Percentiles rank a stretch among this genome's conserved stretches.
These are phyloP conservation scores for Ophiostoma sp. DNA, from an alignment of 2,329 filamentous ascomycete genomes.

Conservation along the genomic window DNA sequence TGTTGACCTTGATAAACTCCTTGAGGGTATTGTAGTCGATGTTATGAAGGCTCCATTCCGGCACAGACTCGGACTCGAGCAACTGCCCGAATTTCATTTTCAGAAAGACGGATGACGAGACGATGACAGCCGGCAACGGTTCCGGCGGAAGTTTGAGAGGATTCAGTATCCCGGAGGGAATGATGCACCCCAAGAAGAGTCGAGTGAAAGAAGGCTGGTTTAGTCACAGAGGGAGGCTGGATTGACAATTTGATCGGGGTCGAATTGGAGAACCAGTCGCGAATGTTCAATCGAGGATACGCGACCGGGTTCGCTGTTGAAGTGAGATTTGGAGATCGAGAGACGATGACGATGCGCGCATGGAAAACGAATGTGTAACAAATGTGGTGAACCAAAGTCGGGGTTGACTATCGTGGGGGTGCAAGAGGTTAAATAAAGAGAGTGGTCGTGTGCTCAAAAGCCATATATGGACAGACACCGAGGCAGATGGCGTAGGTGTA, in stretches of 20 bases:
- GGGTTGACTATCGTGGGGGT: conserved; percentile 15
- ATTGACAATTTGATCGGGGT: background rate
- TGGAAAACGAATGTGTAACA: background rate
- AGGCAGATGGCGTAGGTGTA: background rate
- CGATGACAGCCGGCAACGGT: background rate
- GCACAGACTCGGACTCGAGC: conserved; percentile 69
- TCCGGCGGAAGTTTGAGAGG: no score
- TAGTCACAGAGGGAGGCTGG: background rate
- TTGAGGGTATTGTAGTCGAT: conserved; percentile 87
- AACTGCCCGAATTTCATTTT: conserved; percentile 72
- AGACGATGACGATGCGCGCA: background rate
- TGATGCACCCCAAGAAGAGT: no score
- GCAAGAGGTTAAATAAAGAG: conserved; percentile 14
- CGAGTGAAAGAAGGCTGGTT: background rate
- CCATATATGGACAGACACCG: conserved; percentile 17
- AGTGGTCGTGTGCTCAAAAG: conserved; percentile 23
- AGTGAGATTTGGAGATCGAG: background rate
- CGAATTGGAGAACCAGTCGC: background rate
- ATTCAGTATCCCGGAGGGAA: no score
- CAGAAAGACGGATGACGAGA: background rate
- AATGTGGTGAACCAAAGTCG: background rate
- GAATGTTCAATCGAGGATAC: background rate
- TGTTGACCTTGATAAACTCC: conserved; percentile 74
- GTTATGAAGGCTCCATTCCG: conserved; percentile 78
- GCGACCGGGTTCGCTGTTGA: background rate